Percentiles rank a stretch among this genome's conserved stretches.
Conservation (phyloP, 257 asterid genomes). For the Plantago ovata region DNA sequence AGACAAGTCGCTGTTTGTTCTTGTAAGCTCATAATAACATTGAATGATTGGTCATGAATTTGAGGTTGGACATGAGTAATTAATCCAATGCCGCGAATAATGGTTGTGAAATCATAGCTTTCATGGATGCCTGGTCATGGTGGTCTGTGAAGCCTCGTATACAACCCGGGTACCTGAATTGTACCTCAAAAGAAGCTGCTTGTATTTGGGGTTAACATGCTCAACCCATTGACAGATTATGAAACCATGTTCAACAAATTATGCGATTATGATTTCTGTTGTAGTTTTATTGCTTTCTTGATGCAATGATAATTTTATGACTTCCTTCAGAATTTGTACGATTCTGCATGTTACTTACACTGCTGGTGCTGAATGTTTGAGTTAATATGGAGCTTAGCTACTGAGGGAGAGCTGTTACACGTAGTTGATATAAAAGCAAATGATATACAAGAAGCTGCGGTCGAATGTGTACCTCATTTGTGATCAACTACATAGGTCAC, state of each 20-base stretch:
- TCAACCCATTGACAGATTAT: background rate
- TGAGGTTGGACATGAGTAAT: slow-evolving; percentile 12
- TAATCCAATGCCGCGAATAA: background rate
- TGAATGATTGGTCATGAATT: background rate
- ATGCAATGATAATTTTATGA: too few relatives aligned
- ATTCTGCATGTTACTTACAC: too few relatives aligned
- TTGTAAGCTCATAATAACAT: slow-evolving; percentile 39
- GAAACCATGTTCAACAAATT: background rate
- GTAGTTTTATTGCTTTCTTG: background rate
- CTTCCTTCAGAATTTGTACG: too few relatives aligned
- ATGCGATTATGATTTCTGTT: background rate
- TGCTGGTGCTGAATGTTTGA: too few relatives aligned
- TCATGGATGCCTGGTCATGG: slow-evolving; percentile 8
- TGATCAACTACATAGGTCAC: too few relatives aligned
- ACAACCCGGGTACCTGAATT: slow-evolving; percentile 1
- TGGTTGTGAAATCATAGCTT: slow-evolving; percentile 3
- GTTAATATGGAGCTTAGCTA: too few relatives aligned
- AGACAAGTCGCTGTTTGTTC: slow-evolving; percentile 69
- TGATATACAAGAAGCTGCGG: too few relatives aligned
- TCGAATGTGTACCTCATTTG: too few relatives aligned
- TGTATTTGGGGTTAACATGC: slow-evolving; percentile 3
- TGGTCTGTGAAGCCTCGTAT: slow-evolving; percentile 1
- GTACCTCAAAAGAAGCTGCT: slow-evolving; percentile 6
- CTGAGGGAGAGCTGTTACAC: too few relatives aligned
- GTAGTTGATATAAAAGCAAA: too few relatives aligned